These are phyloP conservation scores for Polygonum maritimum DNA, from an alignment of 148 eudicot species.

Conservation along the genomic window DNA sequence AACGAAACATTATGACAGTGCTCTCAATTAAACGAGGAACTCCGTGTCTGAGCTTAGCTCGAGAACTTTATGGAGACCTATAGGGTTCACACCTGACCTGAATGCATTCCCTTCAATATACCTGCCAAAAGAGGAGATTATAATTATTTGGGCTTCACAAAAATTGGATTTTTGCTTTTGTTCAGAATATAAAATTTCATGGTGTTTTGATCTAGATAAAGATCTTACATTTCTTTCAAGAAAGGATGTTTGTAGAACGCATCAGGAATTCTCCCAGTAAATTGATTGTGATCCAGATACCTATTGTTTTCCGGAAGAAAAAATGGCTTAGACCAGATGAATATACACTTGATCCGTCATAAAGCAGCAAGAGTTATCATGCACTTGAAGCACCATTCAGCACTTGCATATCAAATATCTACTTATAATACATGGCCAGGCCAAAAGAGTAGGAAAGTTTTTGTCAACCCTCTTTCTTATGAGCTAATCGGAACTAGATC, in stretches of 20 bases:
- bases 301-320: conserved; percentile 23
- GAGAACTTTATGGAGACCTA: conserved; percentile 81
- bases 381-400: neutral
- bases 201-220: neutral
- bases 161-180: neutral
- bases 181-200: neutral
- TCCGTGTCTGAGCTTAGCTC: conserved; percentile 76
- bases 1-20: neutral
- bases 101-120: conserved; percentile 89
- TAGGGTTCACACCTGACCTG: conserved; percentile 78
- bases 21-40: conserved; percentile 39
- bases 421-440: neutral
- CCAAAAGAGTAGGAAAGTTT: neutral
- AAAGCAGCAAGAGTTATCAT: neutral
- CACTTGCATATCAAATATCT: neutral
- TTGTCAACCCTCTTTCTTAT: neutral
- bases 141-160: neutral
- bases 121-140: conserved; percentile 29
- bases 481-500: neutral
- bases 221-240: conserved; percentile 79
- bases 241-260: conserved; percentile 89
- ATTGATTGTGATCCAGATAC: conserved; percentile 97
- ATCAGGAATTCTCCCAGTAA: conserved; percentile 87
- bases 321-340: neutral
- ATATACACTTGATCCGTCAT: neutral